Evolutionary conservation across 2,329 filamentous ascomycete species (phyloP).

Genomic region (Monosporascus sp.): DNA sequence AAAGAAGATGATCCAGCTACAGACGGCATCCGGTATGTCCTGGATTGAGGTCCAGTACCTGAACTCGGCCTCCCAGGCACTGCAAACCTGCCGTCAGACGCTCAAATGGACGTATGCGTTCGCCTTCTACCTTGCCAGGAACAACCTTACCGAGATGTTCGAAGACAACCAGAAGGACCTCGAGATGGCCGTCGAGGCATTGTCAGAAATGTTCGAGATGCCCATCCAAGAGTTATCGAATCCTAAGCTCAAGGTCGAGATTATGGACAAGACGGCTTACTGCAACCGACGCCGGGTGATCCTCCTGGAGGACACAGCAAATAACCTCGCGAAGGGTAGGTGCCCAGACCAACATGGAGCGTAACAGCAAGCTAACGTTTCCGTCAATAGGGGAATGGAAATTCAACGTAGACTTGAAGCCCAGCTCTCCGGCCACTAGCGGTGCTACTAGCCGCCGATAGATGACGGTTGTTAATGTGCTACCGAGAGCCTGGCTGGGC

Average conservation of each 20-base stretch:
- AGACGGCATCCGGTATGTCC: constrained; percentile 89
- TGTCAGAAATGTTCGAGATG: constrained; percentile 99
- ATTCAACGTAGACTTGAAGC: constrained; percentile 28
- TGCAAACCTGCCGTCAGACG: constrained; percentile 96
- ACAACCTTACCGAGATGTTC: constrained; percentile 95
- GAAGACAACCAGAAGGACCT: constrained; percentile 98
- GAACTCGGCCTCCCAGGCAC: constrained; percentile 83
- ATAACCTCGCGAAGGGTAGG: constrained; percentile 83
- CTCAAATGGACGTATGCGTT: constrained; percentile 99
- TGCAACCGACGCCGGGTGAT: constrained; percentile 91
- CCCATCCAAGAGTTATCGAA: constrained; percentile 79
- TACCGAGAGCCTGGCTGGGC: neutral
- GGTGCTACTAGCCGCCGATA: constrained; percentile 2
- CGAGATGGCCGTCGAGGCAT: constrained; percentile 91
- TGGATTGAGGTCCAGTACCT: constrained; percentile 99
- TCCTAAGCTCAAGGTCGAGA: constrained; percentile 92
- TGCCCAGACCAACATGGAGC: constrained; percentile 10
- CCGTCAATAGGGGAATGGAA: constrained; percentile 22
- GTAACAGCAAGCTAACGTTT: constrained; percentile 1
- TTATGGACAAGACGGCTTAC: constrained; percentile 97
- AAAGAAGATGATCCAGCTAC: constrained; percentile 97
- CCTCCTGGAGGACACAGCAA: constrained; percentile 83
- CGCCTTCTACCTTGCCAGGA: constrained; percentile 92
- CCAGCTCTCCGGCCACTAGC: constrained; percentile 5
- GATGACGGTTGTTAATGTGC: neutral